Base-by-base conservation (phyloP, 148 eudicot species). In the Fagopyrum esculentum region DNA sequence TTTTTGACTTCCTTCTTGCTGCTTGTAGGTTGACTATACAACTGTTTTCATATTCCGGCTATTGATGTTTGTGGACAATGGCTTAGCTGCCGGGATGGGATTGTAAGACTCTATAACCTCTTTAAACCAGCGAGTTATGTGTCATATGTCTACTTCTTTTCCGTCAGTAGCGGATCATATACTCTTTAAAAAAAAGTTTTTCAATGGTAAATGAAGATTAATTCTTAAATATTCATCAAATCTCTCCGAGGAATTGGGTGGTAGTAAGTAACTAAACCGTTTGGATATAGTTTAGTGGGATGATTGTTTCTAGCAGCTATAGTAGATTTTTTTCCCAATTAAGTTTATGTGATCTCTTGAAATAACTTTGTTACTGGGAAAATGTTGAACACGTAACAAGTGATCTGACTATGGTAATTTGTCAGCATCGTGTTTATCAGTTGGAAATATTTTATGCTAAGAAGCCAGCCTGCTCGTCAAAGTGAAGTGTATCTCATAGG, bases 81-180 rank as follows among this genome's bases (percentile, higher is more conserved):
- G 94, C 9, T 86, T 95, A 57, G 88, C 99, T 74, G 86, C 93
- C 72, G 98, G 97, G 83, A 90, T 95, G 97, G 96, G 99, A 89
- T 83, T 92, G 99, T 95, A 92, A 95, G 96, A 51, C 50, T 80
- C 43, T 43, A 49, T 29, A 47, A 50, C 35, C 35, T 55, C 26
- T 55, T 59, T 13, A 13, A 1, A 35, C 40, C 40, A 35, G 40
- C 40, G 40, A 35, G 40, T 1, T 35, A 35, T 35, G 3, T 35
- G 40, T 35, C 3, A 35, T 35, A 49, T 49, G 52, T 49, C 12
- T 60, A 60, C 66, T 6, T 60, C 22, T 60, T 8, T n/a, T 26
- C 13, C 16, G 35, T 60, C 16, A 2, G 13, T 60, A 16, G 11
- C 12, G 52, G 9, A 49, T 8, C 0, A 8, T 49, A 8, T 8